Base-by-base conservation (phyloP, 1,139 yeast species). In the Taphrina confusa region DNA sequence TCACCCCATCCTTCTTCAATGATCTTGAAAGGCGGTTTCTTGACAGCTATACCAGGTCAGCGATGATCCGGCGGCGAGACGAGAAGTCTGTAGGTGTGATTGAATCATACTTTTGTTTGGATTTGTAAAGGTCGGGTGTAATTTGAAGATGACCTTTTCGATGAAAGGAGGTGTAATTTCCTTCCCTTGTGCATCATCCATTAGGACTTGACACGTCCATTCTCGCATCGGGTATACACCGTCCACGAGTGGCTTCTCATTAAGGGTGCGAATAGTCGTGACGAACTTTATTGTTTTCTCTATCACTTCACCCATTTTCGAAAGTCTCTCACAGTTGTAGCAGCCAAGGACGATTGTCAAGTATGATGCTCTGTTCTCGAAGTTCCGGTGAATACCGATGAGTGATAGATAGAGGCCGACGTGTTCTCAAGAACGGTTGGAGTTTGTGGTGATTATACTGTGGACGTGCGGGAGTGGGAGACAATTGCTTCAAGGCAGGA, bases 1-100 rank as follows among this genome's bases (percentile, higher is more conserved):
- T 92, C 98, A 70, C 98, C 98, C 98, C 98, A 92, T 52, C 98
- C 98, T 76, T 89, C 86, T 73, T 92, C 98, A 71, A 84, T 88
- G 60, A 92, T 85, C 70, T 76, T 80, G 75, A 91, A 92, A n/a
- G 98, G 98, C 20, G 87, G 82, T 69, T 84, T 84, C 69, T 87
- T 89, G 69, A 89, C 73, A 5, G 85, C 78, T 62, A 42, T 2
- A n/a, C 8, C 9, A 6, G 12, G 14, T 33, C 11, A 54, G 39
- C 14, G 27, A 12, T 11, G 18, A n/a, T 8, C n/a, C 44, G 12
- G 9, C 14, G 2, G 2, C 22, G 27, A 37, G 31, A 25, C 3
- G 16, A 6, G 39, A 2, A 18, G 20, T 37, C 39, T 16, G 34
- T n/a, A n/a, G n/a, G n/a, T n/a, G n/a, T n/a, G n/a, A n/a, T n/a